Conservation (phyloP, 176 grass and related monocot species). For the Hordeum marinum region DNA sequence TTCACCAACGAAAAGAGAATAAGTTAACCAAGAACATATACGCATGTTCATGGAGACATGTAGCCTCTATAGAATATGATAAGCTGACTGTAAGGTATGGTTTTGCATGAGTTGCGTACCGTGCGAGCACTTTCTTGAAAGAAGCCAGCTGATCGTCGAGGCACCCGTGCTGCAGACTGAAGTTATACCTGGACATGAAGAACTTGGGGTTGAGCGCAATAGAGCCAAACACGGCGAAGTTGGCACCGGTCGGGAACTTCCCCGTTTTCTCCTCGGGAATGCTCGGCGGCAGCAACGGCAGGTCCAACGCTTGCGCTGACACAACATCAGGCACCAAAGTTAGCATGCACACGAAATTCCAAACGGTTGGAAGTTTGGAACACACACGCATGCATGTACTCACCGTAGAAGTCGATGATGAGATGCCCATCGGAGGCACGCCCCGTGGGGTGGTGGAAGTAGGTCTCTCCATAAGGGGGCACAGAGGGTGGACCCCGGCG, state of each 20-base stretch:
- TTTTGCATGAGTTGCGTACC: background rate
- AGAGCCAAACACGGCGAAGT: slow-evolving; percentile 44
- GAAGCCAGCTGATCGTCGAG: slow-evolving; percentile 30
- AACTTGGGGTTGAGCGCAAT: slow-evolving; percentile 32
- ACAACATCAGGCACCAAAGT: background rate
- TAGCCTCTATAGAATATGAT: background rate
- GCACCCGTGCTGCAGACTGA: background rate
- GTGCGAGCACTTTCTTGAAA: slow-evolving; percentile 46
- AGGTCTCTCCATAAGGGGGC: slow-evolving; percentile 60
- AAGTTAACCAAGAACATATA: background rate
- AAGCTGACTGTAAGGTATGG: background rate
- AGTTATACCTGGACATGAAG: background rate
- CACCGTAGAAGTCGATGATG: slow-evolving; percentile 48
- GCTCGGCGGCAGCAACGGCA: slow-evolving; percentile 35
- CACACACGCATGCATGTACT: background rate
- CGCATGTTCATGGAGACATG: too few relatives aligned
- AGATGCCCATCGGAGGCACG: background rate
- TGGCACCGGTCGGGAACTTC: slow-evolving; percentile 45
- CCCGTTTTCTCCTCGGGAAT: slow-evolving; percentile 19
- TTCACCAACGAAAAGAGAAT: background rate
- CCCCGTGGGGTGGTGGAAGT: slow-evolving; percentile 24
- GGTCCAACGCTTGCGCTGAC: slow-evolving; percentile 51
- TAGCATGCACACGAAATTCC: background rate
- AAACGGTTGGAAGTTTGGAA: background rate
- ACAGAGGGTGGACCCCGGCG: background rate